Base-by-base conservation (phyloP, 2,329 filamentous ascomycete species). In the Aspergillus chevalieri region DNA sequence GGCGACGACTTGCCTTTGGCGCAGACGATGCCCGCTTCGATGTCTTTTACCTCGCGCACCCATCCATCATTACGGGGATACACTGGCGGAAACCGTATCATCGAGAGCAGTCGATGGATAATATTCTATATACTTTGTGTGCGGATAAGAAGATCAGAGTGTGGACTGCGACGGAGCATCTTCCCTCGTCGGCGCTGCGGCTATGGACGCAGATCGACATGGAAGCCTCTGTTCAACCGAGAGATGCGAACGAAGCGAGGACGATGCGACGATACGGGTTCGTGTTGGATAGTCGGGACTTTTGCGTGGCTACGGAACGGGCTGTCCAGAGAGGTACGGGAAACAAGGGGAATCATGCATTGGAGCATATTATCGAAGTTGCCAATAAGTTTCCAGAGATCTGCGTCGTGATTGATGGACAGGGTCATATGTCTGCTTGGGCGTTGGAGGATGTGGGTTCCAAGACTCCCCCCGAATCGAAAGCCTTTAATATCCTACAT, bases 51-150 rank as follows among this genome's bases (percentile, higher is more conserved):
- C 81, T 98, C 1, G 78, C 84, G n/a, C 93, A 98, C 65, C 88
- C 89, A 1, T 78, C 81, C 22, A 72, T 85, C 1, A 83, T 98
- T n/a, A 92, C 88, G 3, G 83, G 82, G 52, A 72, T 95, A 52
- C 85, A 92, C 65, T 98, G 94, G 94, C 84, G 89, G 43, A 82
- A 82, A 53, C 88, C 89, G 5, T 81, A 82, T 53, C 83, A 93
- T 62, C 73, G 82, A 12, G 88, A 92, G 33, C 87, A 95, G 64
- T 83, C 82, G 5, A 80, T 86, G 48, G 87, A 93, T 36, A 93
- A 95, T 67, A 85, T 95, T 0, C 78, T 98, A 1, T 97, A 95
- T 64, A 95, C 93, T 0, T 82, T 91, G 55, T 94, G 89, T 59
- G 79, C 83, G 12, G 93, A 98, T 65, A 84, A 86, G 50, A 76